These are phyloP conservation scores for Talaromyces sp. DNA, from an alignment of 2,329 filamentous ascomycete genomes.

Conservation along the genomic window DNA sequence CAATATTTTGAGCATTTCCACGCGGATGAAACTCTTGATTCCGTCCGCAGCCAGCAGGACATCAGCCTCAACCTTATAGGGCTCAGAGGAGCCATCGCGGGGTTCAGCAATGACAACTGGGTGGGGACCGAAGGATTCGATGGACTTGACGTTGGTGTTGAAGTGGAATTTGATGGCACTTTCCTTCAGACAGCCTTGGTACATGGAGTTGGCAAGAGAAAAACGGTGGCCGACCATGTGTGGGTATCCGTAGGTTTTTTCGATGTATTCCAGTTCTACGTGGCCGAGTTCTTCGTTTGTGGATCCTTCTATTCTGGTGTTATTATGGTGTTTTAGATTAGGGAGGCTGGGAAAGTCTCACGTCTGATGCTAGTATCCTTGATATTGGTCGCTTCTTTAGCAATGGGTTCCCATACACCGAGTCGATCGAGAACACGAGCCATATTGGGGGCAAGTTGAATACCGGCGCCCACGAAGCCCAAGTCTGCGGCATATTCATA, in stretches of 20 bases:
- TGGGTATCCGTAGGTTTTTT: constrained; percentile 65
- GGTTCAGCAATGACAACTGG: constrained; percentile 60
- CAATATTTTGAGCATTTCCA: constrained; percentile 40
- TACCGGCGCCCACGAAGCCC: constrained; percentile 79
- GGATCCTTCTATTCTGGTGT: constrained; percentile 54
- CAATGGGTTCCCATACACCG: constrained; percentile 69
- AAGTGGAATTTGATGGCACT: constrained; percentile 66
- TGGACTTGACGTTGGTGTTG: constrained; percentile 51
- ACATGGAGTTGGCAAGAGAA: constrained; percentile 66
- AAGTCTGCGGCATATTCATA: constrained; percentile 70
- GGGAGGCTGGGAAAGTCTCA: constrained; percentile 31
- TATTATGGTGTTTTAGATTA: neutral
- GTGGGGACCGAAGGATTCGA: constrained; percentile 58
- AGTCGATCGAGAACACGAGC: constrained; percentile 68
- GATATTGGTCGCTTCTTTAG: constrained; percentile 66
- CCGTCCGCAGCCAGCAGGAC: constrained; percentile 54
- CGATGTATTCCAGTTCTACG: constrained; percentile 65
- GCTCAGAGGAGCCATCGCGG: constrained; percentile 46
- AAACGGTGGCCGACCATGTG: constrained; percentile 78
- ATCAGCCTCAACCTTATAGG: constrained; percentile 51
- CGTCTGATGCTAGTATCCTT: constrained; percentile 68
- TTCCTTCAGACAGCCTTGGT: constrained; percentile 64
- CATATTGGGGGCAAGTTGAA: constrained; percentile 81
- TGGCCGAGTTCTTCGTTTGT: constrained; percentile 66
- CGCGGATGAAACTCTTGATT: constrained; percentile 49